Percentiles rank a stretch among this genome's conserved stretches.
Evolutionary conservation across 352 stramenopile genomes (phyloP).

Genomic region (Pythium grandisporangium): DNA sequence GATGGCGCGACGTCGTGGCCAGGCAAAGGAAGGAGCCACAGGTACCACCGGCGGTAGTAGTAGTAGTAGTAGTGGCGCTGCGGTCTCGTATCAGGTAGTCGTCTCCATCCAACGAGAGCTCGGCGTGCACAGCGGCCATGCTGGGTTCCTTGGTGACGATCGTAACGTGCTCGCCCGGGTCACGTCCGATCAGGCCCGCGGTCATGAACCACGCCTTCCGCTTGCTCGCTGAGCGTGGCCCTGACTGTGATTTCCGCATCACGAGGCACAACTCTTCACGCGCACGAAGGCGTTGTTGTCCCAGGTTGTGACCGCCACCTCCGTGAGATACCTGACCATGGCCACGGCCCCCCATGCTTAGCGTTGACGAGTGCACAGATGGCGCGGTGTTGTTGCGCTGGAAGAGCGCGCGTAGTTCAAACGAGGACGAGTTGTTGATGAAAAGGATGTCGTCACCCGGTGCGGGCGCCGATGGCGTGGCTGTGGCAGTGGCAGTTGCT

Average conservation of each 20-base stretch:
- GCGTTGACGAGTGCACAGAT: constrained; percentile 1
- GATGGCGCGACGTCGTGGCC: constrained; percentile 53
- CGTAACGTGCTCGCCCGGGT: constrained; percentile 33
- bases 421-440: constrained; percentile 18
- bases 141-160: constrained; percentile 43
- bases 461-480: no score
- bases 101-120: constrained; percentile 44
- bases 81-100: constrained; percentile 54
- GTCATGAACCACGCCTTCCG: constrained; percentile 58
- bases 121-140: constrained; percentile 60
- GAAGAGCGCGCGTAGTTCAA: constrained; percentile 21
- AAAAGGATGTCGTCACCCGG: constrained; percentile 14
- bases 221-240: constrained; percentile 8
- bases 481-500: no score
- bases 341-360: no score
- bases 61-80: constrained; percentile 23
- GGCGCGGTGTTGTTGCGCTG: constrained; percentile 8
- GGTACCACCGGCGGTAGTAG: no score
- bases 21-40: constrained; percentile 69
- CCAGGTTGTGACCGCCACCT: background rate
- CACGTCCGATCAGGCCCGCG: constrained; percentile 45
- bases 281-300: constrained; percentile 21
- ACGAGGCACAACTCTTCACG: constrained; percentile 56
- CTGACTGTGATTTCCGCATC: constrained; percentile 19
- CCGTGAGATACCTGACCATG: no score